Conservation (phyloP, 129 eudicot species). For the Escallonia herrerae region DNA sequence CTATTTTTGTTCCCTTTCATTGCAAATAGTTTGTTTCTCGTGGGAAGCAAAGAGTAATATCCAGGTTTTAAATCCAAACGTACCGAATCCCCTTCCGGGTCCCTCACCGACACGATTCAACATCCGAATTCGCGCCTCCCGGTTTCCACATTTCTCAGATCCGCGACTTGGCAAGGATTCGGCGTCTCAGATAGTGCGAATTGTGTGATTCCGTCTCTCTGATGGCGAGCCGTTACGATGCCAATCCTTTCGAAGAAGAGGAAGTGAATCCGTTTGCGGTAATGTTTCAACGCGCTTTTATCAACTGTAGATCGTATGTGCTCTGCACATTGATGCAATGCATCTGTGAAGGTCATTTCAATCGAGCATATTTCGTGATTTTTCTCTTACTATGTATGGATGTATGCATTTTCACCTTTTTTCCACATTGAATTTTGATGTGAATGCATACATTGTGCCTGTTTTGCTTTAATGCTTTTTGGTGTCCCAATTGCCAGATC, state of each 20-base stretch:
- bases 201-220: neutral
- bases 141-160: constrained; percentile 23
- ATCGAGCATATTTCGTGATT: too few species aligned
- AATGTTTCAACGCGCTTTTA: neutral
- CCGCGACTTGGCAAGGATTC: constrained; percentile 6
- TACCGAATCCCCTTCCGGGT: neutral
- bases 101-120: constrained; percentile 3
- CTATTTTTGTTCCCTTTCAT: neutral
- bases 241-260: constrained; percentile 80
- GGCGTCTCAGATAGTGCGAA: neutral
- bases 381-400: neutral
- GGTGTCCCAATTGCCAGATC: neutral
- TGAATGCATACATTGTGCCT: neutral
- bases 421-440: neutral
- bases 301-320: neutral
- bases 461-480: neutral
- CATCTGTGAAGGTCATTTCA: neutral
- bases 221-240: constrained; percentile 65
- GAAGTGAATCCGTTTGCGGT: constrained; percentile 91
- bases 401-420: neutral
- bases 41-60: neutral
- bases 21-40: neutral
- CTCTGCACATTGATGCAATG: neutral
- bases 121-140: too few species aligned
- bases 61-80: neutral